Evolutionary conservation across 805 yeast species (phyloP).

Genomic region (Cyberlindnera meyerae): DNA sequence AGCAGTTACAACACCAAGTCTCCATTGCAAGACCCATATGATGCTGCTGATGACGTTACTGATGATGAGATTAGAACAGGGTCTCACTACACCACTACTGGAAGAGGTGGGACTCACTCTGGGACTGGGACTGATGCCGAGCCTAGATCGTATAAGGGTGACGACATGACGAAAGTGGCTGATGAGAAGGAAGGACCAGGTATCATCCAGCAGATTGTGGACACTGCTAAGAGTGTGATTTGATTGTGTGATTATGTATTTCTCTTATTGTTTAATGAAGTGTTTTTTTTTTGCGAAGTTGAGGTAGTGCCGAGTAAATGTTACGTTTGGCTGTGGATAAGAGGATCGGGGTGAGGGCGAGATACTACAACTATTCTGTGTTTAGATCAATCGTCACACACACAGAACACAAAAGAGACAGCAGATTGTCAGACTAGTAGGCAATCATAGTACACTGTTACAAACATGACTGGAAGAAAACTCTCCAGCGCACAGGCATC

Average conservation of each 20-base stretch:
- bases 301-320: too few relatives aligned
- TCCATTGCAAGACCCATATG: not conserved
- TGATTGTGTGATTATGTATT: constrained; percentile 1
- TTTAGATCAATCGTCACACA: too few relatives aligned
- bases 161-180: not conserved
- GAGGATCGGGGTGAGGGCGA: too few relatives aligned
- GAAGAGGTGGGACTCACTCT: not conserved
- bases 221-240: constrained; percentile 18
- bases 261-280: not conserved
- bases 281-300: constrained; percentile 9
- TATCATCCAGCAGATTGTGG: constrained; percentile 13
- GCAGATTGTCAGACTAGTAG: not conserved
- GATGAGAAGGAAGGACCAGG: constrained; percentile 8
- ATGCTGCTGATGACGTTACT: not conserved
- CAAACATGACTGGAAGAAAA: constrained; percentile 7
- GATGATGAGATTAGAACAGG: too few relatives aligned
- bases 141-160: constrained; percentile 3
- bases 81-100: constrained; percentile 5
- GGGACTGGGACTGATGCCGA: too few relatives aligned
- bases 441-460: too few relatives aligned
- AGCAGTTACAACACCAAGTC: not conserved
- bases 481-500: constrained; percentile 1
- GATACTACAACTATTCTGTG: too few relatives aligned
- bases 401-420: too few relatives aligned
- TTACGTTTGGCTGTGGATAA: too few relatives aligned